phyloP scores from a whole-genome alignment of 2,329 filamentous ascomycete genomes.

The Fusarium sp. region DNA sequence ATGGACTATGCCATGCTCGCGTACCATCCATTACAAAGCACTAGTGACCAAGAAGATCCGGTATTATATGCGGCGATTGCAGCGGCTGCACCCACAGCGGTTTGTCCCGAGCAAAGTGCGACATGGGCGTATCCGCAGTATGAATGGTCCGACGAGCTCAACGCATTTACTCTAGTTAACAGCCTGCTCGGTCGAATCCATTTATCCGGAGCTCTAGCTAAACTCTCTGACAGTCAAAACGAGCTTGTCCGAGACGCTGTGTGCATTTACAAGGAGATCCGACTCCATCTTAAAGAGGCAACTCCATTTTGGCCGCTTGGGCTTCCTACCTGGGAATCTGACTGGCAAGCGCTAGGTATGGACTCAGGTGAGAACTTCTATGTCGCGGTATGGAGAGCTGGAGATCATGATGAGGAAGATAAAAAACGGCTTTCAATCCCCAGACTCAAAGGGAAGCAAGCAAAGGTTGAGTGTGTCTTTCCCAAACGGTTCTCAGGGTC shows the following conservation, averaged over 20 bases:
- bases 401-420: background rate
- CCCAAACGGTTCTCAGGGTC: background rate
- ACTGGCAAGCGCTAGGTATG: slow-evolving; percentile 52
- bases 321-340: slow-evolving; percentile 52
- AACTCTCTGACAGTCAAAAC: background rate
- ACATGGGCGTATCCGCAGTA: slow-evolving; percentile 57
- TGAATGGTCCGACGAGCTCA: slow-evolving; percentile 54
- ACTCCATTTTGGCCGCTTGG: slow-evolving; percentile 55
- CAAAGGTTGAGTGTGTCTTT: background rate
- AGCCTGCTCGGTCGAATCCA: slow-evolving; percentile 53
- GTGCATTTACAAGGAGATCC: slow-evolving; percentile 50
- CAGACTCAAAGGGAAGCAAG: background rate
- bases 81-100: slow-evolving; percentile 53
- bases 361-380: background rate
- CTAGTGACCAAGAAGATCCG: slow-evolving; percentile 56
- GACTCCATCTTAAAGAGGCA: slow-evolving; percentile 38
- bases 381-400: background rate
- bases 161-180: slow-evolving; percentile 55
- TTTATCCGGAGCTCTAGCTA: slow-evolving; percentile 24
- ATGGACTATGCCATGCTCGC: slow-evolving; percentile 56
- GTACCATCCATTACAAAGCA: slow-evolving; percentile 53
- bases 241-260: slow-evolving; percentile 45
- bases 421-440: background rate
- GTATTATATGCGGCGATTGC: slow-evolving; percentile 52
- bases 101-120: slow-evolving; percentile 55